Base-by-base conservation (phyloP, 2,329 filamentous ascomycete species). In the Lachnellula subtilissima region DNA sequence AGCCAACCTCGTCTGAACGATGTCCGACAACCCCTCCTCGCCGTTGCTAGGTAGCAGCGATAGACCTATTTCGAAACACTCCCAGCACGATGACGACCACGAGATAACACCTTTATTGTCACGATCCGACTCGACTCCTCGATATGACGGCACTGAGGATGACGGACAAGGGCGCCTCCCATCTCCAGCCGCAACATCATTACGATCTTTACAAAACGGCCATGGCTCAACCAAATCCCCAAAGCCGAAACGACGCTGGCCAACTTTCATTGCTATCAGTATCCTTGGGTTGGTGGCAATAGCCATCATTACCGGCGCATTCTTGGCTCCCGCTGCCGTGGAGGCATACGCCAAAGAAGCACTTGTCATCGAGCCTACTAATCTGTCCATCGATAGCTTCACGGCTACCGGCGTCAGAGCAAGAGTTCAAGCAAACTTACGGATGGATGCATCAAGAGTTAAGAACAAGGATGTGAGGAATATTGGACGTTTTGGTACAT, bases 271-370 rank as follows among this genome's bases (percentile, higher is more conserved):
- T 39, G 87, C 92, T 32, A 82, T 96, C 59, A 64, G 79, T 1
- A 55, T 87, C 2, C 74, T 97, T 8, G 87, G 81, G 49, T 63
- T 82, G 1, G 66, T 85, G 6, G 77, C 87, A 5, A 65, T 93
- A 22, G 70, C 79, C 28, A 90, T 96, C 64, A 85, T 97, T 56
- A 73, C 88, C 15, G 75, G 93, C 54, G 90, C 86, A 15, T 96
- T 96, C 73, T 81, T 96, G 53, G 83, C 88, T 0, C 92, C 93
- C 2, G 85, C 87, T 15, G 83, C 87, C 7, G 83, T 96, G 11
- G 85, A 96, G 72, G 82, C 90, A 69, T 99, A 99, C 72, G 89
- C 88, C 49, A 87, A 93, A 72, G 80, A 92, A 71, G 90, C 92
- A 3, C 80, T 87, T 23, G 84, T 93, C 17, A 82, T 99, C 62